Conservation (phyloP, 2,329 filamentous ascomycete genomes). For the Alternaria solani region DNA sequence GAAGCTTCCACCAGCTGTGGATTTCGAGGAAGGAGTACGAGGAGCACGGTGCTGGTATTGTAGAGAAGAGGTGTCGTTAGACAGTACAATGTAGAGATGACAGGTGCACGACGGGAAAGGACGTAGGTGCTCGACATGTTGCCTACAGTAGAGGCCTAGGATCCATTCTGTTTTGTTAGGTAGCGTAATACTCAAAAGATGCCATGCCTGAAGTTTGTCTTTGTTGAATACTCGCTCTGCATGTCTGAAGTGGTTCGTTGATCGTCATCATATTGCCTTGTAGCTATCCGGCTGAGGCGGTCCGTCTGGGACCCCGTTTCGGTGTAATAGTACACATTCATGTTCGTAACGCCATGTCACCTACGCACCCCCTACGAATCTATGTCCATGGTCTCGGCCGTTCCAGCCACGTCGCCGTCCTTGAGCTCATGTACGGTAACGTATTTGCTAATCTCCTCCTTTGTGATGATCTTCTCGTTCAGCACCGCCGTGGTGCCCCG, state of each 20-base stretch:
- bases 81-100: neutral
- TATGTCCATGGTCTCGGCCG: slow-evolving; percentile 71
- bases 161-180: neutral
- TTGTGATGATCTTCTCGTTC: slow-evolving; percentile 95
- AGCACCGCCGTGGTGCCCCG: slow-evolving; percentile 94
- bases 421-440: slow-evolving; percentile 88
- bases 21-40: slow-evolving; percentile 97
- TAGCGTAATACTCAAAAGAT: neutral
- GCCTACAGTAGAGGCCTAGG: neutral
- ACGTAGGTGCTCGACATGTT: neutral
- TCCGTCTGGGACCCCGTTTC: slow-evolving; percentile 5
- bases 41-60: slow-evolving; percentile 87
- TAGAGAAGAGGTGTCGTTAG: slow-evolving; percentile 95
- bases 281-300: slow-evolving; percentile 17
- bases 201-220: neutral
- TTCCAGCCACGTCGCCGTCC: slow-evolving; percentile 68
- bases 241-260: slow-evolving; percentile 4
- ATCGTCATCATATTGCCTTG: slow-evolving; percentile 27
- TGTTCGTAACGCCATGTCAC: slow-evolving; percentile 28
- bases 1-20: slow-evolving; percentile 99
- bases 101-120: neutral
- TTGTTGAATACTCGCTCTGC: neutral
- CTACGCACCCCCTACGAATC: slow-evolving; percentile 52
- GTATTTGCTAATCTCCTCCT: slow-evolving; percentile 92
- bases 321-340: slow-evolving; percentile 33